Conservation (phyloP, 495 filamentous ascomycete species). For the Parathielavia hyrcaniae region DNA sequence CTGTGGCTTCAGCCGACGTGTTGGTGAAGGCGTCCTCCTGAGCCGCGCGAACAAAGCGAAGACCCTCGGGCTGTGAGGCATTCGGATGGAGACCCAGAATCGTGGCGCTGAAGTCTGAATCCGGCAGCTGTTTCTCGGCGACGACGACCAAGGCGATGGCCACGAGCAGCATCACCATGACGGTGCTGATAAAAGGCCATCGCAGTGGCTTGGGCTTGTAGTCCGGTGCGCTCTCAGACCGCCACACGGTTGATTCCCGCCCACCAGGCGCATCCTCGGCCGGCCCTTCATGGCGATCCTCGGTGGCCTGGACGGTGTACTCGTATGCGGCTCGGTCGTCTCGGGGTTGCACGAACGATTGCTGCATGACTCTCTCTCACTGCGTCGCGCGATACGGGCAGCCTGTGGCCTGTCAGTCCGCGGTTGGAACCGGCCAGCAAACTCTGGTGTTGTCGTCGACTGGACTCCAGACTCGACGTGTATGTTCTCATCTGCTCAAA, state of each 20-base stretch:
- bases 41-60: constrained; percentile 3
- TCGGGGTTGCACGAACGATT: constrained; percentile 12
- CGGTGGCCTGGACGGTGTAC: constrained; percentile 27
- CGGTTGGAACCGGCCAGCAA: too few relatives aligned
- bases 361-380: constrained; percentile 18
- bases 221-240: constrained; percentile 15
- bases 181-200: constrained; percentile 31
- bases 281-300: constrained; percentile 23
- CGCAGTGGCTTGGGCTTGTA: constrained; percentile 32
- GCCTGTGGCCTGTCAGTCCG: not conserved
- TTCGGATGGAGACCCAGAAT: constrained; percentile 22
- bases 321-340: constrained; percentile 21
- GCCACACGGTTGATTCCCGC: constrained; percentile 11
- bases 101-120: constrained; percentile 25
- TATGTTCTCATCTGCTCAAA: not conserved
- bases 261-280: not conserved
- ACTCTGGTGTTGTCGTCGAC: too few relatives aligned
- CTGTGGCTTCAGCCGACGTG: not conserved
- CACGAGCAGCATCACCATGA: constrained; percentile 24
- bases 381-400: not conserved
- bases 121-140: constrained; percentile 29
- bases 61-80: constrained; percentile 4
- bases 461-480: not conserved
- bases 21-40: not conserved
- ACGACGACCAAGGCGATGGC: constrained; percentile 29